Conservation (phyloP, 495 filamentous ascomycete species). For the Penicillium longicatenatum region DNA sequence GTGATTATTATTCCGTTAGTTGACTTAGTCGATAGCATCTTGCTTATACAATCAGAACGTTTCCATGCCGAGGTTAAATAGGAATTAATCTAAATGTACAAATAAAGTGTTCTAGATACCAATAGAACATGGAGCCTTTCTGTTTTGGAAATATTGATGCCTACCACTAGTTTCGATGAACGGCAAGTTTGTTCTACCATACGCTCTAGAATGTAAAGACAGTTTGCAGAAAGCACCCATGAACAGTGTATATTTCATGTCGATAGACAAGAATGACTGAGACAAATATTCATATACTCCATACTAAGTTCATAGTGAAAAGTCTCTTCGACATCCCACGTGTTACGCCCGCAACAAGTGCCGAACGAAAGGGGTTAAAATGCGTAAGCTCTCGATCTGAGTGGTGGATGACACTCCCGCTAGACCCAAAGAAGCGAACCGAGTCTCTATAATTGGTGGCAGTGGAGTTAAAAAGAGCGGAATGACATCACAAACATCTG, state of each 20-base stretch:
- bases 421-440: slow-evolving; percentile 3
- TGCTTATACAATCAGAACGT: neutral
- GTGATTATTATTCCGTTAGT: too few relatives aligned
- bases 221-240: too few relatives aligned
- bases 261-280: too few relatives aligned
- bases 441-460: slow-evolving; percentile 2
- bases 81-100: neutral
- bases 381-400: slow-evolving; percentile 5
- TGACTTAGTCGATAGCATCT: neutral
- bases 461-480: neutral
- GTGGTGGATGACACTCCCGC: neutral
- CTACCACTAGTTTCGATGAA: neutral
- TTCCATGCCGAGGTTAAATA: neutral
- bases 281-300: neutral
- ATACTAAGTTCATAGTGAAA: neutral
- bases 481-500: slow-evolving; percentile 5
- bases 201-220: too few relatives aligned
- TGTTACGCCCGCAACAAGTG: neutral
- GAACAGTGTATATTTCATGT: too few relatives aligned
- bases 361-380: neutral
- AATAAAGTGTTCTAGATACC: neutral
- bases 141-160: neutral
- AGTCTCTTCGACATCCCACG: neutral
- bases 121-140: neutral
- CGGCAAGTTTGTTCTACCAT: too few relatives aligned